Conservation (phyloP, 2,329 filamentous ascomycete genomes). For the Colletotrichum tanaceti region DNA sequence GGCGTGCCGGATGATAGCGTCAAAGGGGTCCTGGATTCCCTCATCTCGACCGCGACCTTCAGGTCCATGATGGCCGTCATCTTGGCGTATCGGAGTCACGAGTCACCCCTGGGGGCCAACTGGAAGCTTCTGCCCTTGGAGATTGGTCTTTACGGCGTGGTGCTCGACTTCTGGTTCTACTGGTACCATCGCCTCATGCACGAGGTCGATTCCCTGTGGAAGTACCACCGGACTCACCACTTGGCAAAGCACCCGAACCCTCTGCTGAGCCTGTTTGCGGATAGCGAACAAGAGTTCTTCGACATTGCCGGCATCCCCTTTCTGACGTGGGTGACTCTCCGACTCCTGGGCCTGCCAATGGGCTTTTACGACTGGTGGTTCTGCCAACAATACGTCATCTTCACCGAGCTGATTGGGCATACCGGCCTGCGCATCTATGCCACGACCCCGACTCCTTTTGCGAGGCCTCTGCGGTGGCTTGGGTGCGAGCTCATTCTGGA, state of each 20-base stretch:
- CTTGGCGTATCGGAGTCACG: slow-evolving; percentile 45
- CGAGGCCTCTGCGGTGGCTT: slow-evolving; percentile 49
- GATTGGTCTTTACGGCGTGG: slow-evolving; percentile 54
- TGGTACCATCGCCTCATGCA: slow-evolving; percentile 58
- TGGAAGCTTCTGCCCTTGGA: slow-evolving; percentile 54
- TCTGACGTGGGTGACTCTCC: slow-evolving; percentile 52
- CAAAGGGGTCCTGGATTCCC: slow-evolving; percentile 48
- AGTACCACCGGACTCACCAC: slow-evolving; percentile 58
- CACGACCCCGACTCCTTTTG: slow-evolving; percentile 50
- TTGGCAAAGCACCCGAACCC: slow-evolving; percentile 59
- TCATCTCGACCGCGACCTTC: slow-evolving; percentile 49
- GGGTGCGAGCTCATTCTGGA: slow-evolving; percentile 54
- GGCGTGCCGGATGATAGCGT: slow-evolving; percentile 55
- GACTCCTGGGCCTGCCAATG: slow-evolving; percentile 52
- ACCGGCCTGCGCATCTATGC: slow-evolving; percentile 53
- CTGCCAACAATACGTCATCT: slow-evolving; percentile 57
- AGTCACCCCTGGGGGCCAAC: slow-evolving; percentile 45
- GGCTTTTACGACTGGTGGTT: slow-evolving; percentile 61
- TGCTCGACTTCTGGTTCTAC: slow-evolving; percentile 60
- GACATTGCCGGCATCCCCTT: slow-evolving; percentile 56
- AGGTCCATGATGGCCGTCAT: slow-evolving; percentile 51
- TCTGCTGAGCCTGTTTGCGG: slow-evolving; percentile 56
- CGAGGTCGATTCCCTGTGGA: slow-evolving; percentile 54
- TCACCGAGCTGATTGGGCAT: slow-evolving; percentile 54
- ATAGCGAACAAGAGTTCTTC: slow-evolving; percentile 55